These are phyloP conservation scores for Kregervanrija pseudodelftensis DNA, from an alignment of 805 yeast genomes.

Conservation along the genomic window DNA sequence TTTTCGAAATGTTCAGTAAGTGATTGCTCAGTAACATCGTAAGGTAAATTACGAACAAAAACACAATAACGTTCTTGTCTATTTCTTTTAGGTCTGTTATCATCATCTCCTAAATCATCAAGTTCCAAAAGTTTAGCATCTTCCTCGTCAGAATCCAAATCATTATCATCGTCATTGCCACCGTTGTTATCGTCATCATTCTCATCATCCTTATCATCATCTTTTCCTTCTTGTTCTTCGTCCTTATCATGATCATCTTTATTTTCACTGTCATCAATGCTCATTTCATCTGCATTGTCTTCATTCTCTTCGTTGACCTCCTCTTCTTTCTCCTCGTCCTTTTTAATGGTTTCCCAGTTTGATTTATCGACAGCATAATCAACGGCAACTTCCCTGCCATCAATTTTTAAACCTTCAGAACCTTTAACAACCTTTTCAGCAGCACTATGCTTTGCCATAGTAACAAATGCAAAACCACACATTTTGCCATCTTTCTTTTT, in stretches of 20 bases:
- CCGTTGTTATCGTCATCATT: conserved; percentile 25
- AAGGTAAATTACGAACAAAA: conserved; percentile 90
- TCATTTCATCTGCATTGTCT: conserved; percentile 30
- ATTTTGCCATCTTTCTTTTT: conserved; percentile 80
- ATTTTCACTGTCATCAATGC: conserved; percentile 24
- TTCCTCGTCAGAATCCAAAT: conserved; percentile 13
- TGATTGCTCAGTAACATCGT: conserved; percentile 81
- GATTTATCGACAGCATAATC: conserved; percentile 88
- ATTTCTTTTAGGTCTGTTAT: conserved; percentile 39
- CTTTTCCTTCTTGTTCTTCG: conserved; percentile 20
- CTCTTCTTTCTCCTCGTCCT: conserved; percentile 35
- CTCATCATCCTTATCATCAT: conserved; percentile 21
- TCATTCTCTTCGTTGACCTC: conserved; percentile 33
- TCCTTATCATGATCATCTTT: conserved; percentile 29
- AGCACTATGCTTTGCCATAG: conserved; percentile 70
- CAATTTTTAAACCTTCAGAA: conserved; percentile 67
- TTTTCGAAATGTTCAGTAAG: conserved; percentile 69
- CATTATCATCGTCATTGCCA: conserved; percentile 5
- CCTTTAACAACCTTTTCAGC: conserved; percentile 81
- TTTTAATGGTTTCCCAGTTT: conserved; percentile 63
- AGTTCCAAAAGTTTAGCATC: conserved; percentile 24
- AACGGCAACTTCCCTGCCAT: conserved; percentile 88
- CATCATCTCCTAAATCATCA: conserved; percentile 26
- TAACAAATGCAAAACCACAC: conserved; percentile 93
- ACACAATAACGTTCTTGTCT: conserved; percentile 65